phyloP scores from a whole-genome alignment of 371 early-diverging fungal genomes.

The Zopfochytrium polystomum region DNA sequence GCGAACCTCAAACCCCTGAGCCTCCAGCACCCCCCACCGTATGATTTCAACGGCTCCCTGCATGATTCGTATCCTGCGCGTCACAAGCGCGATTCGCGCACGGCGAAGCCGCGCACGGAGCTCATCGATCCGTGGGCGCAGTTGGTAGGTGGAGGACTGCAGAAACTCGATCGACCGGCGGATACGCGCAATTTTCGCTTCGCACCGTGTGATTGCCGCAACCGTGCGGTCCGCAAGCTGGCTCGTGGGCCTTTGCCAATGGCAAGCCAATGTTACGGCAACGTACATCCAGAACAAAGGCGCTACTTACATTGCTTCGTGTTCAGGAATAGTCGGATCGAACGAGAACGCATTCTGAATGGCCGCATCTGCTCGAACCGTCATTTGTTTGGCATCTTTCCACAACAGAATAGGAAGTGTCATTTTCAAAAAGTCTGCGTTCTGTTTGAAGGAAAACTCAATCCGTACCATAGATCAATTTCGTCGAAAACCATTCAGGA shows the following conservation, averaged over 20 bases:
- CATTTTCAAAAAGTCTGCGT: neutral
- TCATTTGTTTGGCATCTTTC: conserved; percentile 21
- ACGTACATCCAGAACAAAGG: too few species aligned
- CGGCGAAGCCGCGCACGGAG: neutral
- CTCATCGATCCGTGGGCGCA: neutral
- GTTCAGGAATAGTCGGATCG: conserved; percentile 23
- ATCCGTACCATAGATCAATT: conserved; percentile 18
- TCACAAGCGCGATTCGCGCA: neutral
- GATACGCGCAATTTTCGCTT: neutral
- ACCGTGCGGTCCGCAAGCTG: neutral
- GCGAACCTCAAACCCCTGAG: neutral
- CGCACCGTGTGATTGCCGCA: neutral
- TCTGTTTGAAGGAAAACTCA: neutral
- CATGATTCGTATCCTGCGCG: neutral
- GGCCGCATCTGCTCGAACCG: conserved; percentile 20
- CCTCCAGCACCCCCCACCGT: neutral
- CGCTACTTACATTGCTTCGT: conserved; percentile 21
- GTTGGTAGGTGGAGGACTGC: neutral
- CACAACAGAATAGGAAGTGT: neutral
- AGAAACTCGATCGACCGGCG: neutral
- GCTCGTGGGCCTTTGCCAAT: too few species aligned
- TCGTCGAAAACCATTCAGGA: conserved; percentile 23
- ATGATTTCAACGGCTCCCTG: neutral
- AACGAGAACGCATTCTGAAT: conserved; percentile 27
- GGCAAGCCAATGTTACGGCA: too few species aligned